phyloP scores from a whole-genome alignment of 768 basidiomycete species.

The Pisolithus marmoratus region DNA sequence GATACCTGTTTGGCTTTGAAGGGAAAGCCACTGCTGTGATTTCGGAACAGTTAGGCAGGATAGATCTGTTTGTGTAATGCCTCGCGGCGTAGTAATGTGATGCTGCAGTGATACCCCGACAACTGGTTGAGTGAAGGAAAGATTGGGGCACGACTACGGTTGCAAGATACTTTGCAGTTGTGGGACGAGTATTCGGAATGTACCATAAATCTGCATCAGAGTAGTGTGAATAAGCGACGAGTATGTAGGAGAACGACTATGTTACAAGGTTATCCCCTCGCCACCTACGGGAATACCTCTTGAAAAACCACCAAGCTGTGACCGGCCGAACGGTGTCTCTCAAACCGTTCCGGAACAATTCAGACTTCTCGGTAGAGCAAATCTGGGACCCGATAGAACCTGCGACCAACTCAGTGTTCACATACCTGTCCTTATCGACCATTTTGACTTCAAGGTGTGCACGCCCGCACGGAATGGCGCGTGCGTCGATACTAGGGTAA shows the following conservation, averaged over 20 bases:
- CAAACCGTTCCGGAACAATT: slow-evolving; percentile 24
- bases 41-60: slow-evolving; percentile 18
- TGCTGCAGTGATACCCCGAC: no score
- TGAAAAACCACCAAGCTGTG: slow-evolving; percentile 30
- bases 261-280: neutral
- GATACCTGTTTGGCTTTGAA: slow-evolving; percentile 31
- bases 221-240: no score
- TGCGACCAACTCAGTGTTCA: slow-evolving; percentile 25
- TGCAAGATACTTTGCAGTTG: no score
- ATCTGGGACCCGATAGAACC: slow-evolving; percentile 25
- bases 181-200: no score
- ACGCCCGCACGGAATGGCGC: slow-evolving; percentile 25
- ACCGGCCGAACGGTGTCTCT: slow-evolving; percentile 27
- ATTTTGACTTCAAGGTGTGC: slow-evolving; percentile 24
- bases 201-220: no score
- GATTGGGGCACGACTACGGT: no score
- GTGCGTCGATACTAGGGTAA: slow-evolving; percentile 24
- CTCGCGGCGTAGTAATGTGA: neutral
- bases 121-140: no score
- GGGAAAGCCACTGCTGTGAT: slow-evolving; percentile 37
- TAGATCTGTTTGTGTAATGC: slow-evolving; percentile 15
- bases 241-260: no score
- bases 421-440: slow-evolving; percentile 19
- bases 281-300: neutral
- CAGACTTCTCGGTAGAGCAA: slow-evolving; percentile 24